Evolutionary conservation across 768 basidiomycete species (phyloP).

Genomic region (Podaxis sp.): DNA sequence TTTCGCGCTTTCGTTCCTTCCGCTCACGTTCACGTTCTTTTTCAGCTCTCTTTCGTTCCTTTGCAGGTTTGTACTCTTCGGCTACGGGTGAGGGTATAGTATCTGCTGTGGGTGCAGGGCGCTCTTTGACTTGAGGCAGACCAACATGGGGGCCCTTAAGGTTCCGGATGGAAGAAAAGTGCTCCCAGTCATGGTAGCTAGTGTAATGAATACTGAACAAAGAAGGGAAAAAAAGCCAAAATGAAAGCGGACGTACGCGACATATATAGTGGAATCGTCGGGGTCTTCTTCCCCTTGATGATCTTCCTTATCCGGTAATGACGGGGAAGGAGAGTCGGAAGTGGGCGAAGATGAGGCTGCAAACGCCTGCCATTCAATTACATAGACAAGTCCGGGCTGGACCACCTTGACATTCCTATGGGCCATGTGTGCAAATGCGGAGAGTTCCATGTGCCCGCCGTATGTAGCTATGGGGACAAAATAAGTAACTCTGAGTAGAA

Average conservation of each 20-base stretch:
- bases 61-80: constrained; percentile 14
- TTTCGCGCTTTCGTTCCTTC: constrained; percentile 21
- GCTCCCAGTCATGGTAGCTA: constrained; percentile 93
- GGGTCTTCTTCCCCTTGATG: constrained; percentile 17
- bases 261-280: constrained; percentile 54
- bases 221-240: not conserved
- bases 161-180: constrained; percentile 92
- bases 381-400: constrained; percentile 87
- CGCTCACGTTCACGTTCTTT: constrained; percentile 22
- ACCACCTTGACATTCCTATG: constrained; percentile 84
- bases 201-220: not conserved
- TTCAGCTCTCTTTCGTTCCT: constrained; percentile 28
- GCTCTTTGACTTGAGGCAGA: constrained; percentile 59
- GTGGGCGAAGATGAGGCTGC: constrained; percentile 20
- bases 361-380: constrained; percentile 77
- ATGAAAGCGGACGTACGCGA: constrained; percentile 58
- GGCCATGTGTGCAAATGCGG: constrained; percentile 82
- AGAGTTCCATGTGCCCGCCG: constrained; percentile 91
- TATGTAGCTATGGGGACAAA: constrained; percentile 60
- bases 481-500: constrained; percentile 5
- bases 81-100: constrained; percentile 23
- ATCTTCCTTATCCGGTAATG: constrained; percentile 16
- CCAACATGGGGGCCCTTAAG: constrained; percentile 80
- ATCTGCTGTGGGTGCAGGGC: constrained; percentile 26
- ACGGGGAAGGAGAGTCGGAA: not conserved